Conservation (phyloP, 768 basidiomycete genomes). For the Porphyrellus cyaneotinctus region DNA sequence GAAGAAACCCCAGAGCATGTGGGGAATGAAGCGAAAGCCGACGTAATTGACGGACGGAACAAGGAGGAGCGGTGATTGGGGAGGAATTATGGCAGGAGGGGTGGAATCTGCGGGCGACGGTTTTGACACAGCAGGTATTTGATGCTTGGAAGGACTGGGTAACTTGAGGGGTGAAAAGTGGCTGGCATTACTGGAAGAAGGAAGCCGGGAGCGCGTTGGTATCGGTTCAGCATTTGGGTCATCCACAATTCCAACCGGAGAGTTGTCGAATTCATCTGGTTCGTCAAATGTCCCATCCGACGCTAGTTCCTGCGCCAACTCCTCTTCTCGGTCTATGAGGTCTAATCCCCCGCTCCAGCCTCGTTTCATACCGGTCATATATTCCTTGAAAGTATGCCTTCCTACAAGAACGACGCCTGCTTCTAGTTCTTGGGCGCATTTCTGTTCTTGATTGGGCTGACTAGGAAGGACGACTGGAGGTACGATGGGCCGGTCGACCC, state of each 20-base stretch:
- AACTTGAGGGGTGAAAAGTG: slow-evolving; percentile 32
- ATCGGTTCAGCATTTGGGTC: slow-evolving; percentile 37
- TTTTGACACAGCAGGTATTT: slow-evolving; percentile 14
- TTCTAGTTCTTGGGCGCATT: slow-evolving; percentile 57
- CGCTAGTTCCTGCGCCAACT: slow-evolving; percentile 61
- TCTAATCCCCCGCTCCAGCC: slow-evolving; percentile 80
- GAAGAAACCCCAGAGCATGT: slow-evolving; percentile 92
- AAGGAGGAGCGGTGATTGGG: slow-evolving; percentile 75
- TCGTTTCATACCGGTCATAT: slow-evolving; percentile 76
- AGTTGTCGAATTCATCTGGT: slow-evolving; percentile 34
- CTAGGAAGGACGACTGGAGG: slow-evolving; percentile 47
- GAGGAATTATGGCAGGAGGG: slow-evolving; percentile 57
- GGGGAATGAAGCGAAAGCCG: slow-evolving; percentile 79
- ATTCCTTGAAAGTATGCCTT: slow-evolving; percentile 91
- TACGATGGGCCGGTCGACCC: slow-evolving; percentile 52
- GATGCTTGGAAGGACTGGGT: slow-evolving; percentile 18
- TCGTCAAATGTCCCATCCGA: slow-evolving; percentile 80
- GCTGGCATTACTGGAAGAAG: slow-evolving; percentile 31
- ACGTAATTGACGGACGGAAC: slow-evolving; percentile 72
- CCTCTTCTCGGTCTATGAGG: slow-evolving; percentile 66
- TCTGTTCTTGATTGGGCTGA: slow-evolving; percentile 48
- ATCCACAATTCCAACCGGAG: slow-evolving; percentile 21
- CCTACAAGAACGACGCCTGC: slow-evolving; percentile 87
- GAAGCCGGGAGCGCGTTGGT: slow-evolving; percentile 38
- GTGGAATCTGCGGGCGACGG: slow-evolving; percentile 36